Conservation (phyloP, 768 basidiomycete species). For the Termitomyces sp. region DNA sequence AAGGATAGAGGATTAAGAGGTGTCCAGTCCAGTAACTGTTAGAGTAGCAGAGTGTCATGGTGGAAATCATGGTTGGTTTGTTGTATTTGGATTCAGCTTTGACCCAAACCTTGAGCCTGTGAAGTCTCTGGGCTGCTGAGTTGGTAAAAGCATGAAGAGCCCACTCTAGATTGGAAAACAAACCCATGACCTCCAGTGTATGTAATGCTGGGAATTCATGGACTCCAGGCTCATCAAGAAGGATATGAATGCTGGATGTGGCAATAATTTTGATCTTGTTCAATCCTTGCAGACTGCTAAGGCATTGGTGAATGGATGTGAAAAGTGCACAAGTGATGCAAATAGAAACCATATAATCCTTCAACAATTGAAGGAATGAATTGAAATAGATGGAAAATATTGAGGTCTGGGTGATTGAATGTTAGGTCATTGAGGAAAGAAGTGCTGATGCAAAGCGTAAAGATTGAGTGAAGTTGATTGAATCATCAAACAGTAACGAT, state of each 20-base stretch:
- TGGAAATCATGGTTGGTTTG: not conserved
- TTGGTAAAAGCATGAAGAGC: not conserved
- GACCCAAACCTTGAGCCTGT: not conserved
- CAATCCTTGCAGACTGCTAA: not conserved
- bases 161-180: not conserved
- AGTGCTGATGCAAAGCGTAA: not conserved
- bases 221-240: not conserved
- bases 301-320: not conserved
- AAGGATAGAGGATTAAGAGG: not conserved
- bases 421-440: not conserved
- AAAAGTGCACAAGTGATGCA: not conserved
- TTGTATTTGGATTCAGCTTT: not conserved
- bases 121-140: not conserved
- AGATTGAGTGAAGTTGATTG: not conserved
- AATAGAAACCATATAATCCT: not conserved
- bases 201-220: not conserved
- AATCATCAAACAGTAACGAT: not conserved
- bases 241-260: not conserved
- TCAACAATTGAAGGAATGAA: not conserved
- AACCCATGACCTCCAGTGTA: not conserved
- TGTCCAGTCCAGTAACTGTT: too few species aligned
- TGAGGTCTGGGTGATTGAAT: too few species aligned
- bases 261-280: not conserved
- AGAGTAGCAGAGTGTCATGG: not conserved
- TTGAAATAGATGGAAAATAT: not conserved